A percentile compares a stretch with the other conserved stretches of the same genome.
These are phyloP conservation scores for Clavulina sp. DNA, from an alignment of 768 basidiomycete genomes.

Conservation along the genomic window DNA sequence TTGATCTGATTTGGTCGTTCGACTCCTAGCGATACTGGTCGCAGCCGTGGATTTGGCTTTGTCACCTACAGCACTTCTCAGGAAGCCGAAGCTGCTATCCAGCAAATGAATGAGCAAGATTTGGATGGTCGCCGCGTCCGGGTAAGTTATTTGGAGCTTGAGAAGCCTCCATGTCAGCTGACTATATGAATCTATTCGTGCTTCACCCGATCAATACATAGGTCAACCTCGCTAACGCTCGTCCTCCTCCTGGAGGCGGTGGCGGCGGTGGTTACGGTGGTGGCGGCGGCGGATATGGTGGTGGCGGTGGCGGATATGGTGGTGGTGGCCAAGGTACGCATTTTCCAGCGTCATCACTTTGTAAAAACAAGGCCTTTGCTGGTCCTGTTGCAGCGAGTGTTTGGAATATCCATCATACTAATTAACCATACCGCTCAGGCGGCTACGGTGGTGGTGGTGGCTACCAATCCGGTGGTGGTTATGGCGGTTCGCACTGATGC, in stretches of 20 bases:
- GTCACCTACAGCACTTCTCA: conserved; percentile 47
- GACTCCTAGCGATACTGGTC: conserved; percentile 51
- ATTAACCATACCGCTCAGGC: too few relatives aligned
- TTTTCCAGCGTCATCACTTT: too few relatives aligned
- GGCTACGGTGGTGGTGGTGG: conserved; percentile 14
- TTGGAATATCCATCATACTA: too few relatives aligned
- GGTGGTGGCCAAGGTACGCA: conserved; percentile 17
- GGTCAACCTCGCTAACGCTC: background rate
- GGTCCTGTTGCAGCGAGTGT: too few relatives aligned
- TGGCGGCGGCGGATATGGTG: background rate
- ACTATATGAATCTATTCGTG: conserved; percentile 15
- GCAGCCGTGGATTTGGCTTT: conserved; percentile 94
- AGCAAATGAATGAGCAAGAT: conserved; percentile 67
- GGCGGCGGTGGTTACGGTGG: background rate
- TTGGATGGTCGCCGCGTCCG: conserved; percentile 88
- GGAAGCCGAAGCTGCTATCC: conserved; percentile 70
- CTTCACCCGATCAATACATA: background rate
- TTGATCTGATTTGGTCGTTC: background rate
- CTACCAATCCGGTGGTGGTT: conserved; percentile 16
- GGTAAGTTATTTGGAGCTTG: conserved; percentile 36
- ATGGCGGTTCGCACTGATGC: conserved; percentile 9
- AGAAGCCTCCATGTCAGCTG: conserved; percentile 22
- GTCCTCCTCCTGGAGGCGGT: background rate
- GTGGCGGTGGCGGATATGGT: background rate
- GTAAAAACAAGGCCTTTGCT: too few relatives aligned